A percentile compares a stretch with the other conserved stretches of the same genome.
Evolutionary conservation across 169 alveolate genomes (phyloP).

Genomic region (Eimeria maxima): DNA sequence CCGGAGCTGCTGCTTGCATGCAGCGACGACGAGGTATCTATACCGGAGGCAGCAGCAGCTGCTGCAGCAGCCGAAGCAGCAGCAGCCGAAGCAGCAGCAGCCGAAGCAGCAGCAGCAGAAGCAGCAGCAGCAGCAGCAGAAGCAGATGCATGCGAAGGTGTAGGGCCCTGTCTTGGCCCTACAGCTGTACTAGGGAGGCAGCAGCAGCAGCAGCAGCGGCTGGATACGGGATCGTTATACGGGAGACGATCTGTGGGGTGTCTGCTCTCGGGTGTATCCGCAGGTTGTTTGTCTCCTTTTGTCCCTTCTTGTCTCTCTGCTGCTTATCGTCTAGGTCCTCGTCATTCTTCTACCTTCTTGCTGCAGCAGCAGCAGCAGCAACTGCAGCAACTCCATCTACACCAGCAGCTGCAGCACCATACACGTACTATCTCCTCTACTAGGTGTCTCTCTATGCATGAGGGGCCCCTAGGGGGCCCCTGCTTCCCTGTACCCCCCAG

Average conservation of each 20-base stretch:
- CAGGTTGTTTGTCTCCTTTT: no score
- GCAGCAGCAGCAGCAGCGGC: neutral
- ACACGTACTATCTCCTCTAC: neutral
- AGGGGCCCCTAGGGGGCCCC: conserved; percentile 39
- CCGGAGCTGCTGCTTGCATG: neutral
- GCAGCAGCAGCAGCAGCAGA: conserved; percentile 49
- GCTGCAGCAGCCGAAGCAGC: neutral
- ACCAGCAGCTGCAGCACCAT: no score
- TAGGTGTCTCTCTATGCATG: neutral
- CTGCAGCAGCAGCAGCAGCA: conserved; percentile 33
- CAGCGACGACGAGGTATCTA: neutral
- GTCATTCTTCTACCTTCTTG: no score
- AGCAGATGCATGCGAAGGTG: conserved; percentile 10
- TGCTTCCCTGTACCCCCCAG: neutral
- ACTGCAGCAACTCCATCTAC: neutral
- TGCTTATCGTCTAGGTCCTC: no score
- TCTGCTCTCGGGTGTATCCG: no score
- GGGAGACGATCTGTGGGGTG: conserved; percentile 37
- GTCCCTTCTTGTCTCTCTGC: no score
- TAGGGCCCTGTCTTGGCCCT: conserved; percentile 53
- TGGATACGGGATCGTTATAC: neutral
- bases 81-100: neutral
- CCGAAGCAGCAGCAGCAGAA: neutral
- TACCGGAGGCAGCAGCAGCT: neutral
- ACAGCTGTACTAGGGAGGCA: conserved; percentile 8